Evolutionary conservation across 208 protist species (phyloP), one percentile per base, ranked within the genome.

Genomic region (Borovskyia barvae): DNA sequence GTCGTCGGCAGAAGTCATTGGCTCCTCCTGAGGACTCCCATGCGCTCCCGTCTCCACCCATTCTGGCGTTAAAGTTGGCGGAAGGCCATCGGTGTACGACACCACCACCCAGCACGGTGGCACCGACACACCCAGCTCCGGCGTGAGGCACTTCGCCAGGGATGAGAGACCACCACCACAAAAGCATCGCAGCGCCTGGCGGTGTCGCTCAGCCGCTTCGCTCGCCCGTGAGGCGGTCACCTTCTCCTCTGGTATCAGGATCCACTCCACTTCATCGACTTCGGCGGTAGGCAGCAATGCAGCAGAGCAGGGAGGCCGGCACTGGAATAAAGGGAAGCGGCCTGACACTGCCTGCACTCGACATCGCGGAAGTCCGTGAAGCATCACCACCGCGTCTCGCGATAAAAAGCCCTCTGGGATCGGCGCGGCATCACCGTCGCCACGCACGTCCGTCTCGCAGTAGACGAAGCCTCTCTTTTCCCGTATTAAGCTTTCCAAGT

Each of bases 361-460:
- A 48, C 64, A 70, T 7, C 67, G 55, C 14, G 76, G 76, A 6
- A 83, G 25, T 3, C 76, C 57, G 29, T 48, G 17, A 5, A 83
- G 33, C 36, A 83, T 33, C n/a, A 53, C 52, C 36, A 77, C 52
- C 9, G 59, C 66, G 22, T 69, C 47, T 1, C 64, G 53, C 14
- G 47, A 2, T 7, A 56, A 15, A 33, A 28, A 61, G 54, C 30
- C 50, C 9, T 63, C 54, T 28, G 64, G 46, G 19, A 70, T 32
- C 3, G 54, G 22, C 35, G 33, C 52, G 5, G 39, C 29, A n/a
- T 47, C 48, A 11, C 32, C 53, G 39, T 53, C 47, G 14, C 26
- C 33, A 2, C 19, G 7, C 28, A 33, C 40, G 9, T 22, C 51
- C 1, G 61, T 29, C 24, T 5, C 8, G 19, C 42, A 52, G n/a